Evolutionary conservation across 1,284 basidiomycete species (phyloP).

Genomic region (Stereum hirsutum): DNA sequence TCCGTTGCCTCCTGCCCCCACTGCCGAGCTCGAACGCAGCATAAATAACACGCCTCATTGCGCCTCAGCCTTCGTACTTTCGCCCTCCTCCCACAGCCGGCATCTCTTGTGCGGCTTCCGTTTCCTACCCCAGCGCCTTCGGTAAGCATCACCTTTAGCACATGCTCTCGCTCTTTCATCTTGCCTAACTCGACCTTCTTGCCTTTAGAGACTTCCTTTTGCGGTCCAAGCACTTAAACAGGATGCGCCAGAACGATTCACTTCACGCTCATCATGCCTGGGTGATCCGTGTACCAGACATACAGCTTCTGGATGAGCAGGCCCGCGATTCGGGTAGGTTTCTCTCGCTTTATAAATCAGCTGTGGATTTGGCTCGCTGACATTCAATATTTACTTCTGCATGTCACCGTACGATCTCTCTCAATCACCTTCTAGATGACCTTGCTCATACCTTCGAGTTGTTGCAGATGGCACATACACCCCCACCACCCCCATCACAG

Average conservation of each 20-base stretch:
- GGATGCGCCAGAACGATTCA: constrained; percentile 10
- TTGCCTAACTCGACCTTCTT: constrained; percentile 8
- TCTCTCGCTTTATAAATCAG: constrained; percentile 13
- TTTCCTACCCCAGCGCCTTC: no score
- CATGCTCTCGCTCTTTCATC: constrained; percentile 13
- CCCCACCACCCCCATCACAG: constrained; percentile 20
- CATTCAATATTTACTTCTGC: constrained; percentile 8
- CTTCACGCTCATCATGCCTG: constrained; percentile 13
- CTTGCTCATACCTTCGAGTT: background rate
- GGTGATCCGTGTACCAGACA: constrained; percentile 13
- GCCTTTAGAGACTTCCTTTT: constrained; percentile 14
- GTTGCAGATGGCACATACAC: constrained; percentile 26
- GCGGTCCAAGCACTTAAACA: no score
- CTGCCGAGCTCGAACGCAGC: no score
- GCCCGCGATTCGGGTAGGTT: constrained; percentile 8
- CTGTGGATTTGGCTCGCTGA: constrained; percentile 5
- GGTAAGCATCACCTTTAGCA: constrained; percentile 8
- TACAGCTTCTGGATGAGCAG: constrained; percentile 8
- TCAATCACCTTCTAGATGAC: background rate
- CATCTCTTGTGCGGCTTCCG: constrained; percentile 6
- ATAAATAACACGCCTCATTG: constrained; percentile 15
- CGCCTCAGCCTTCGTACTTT: background rate
- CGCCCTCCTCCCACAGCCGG: constrained; percentile 9
- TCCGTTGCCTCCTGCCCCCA: no score
- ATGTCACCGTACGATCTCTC: constrained; percentile 9